Evolutionary conservation across 78 protist genomes (phyloP).

Genomic region (Chrysochromulina tobinii): DNA sequence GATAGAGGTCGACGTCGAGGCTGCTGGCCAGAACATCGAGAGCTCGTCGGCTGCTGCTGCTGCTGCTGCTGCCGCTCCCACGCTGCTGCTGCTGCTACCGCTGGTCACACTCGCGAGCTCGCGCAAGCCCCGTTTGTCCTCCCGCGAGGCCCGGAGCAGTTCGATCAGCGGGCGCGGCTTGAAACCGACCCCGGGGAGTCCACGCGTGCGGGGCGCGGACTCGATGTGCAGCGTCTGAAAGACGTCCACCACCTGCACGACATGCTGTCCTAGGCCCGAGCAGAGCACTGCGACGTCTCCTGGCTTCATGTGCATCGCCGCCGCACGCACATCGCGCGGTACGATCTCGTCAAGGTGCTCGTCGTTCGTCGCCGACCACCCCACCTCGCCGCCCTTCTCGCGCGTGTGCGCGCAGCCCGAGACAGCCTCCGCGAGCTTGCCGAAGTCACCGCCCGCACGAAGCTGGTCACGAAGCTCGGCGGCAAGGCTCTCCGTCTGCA

Average conservation of each 20-base stretch:
- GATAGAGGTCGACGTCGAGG: too few relatives aligned
- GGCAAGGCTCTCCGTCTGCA: background rate
- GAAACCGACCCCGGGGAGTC: background rate
- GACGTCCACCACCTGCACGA: background rate
- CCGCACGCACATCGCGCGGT: background rate
- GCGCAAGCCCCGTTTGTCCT: background rate
- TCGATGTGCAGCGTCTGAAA: background rate
- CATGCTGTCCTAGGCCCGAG: too few relatives aligned
- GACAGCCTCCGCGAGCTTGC: background rate
- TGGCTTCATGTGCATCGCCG: background rate
- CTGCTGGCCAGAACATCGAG: too few relatives aligned
- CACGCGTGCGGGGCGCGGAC: background rate
- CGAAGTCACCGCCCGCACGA: background rate
- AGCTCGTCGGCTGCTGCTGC: too few relatives aligned
- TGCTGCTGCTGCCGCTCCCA: too few relatives aligned
- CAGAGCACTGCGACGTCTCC: background rate
- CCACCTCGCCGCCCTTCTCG: slow-evolving; percentile 22
- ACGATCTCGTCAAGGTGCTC: background rate
- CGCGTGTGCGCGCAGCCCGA: background rate
- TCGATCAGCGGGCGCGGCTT: background rate
- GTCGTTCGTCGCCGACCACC: background rate
- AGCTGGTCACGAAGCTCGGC: background rate
- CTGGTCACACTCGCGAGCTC: background rate
- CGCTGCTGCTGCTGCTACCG: background rate
- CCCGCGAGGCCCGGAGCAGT: slow-evolving; percentile 9